Conservation (phyloP, 2,329 filamentous ascomycete species). For the Fusarium irregulare region DNA sequence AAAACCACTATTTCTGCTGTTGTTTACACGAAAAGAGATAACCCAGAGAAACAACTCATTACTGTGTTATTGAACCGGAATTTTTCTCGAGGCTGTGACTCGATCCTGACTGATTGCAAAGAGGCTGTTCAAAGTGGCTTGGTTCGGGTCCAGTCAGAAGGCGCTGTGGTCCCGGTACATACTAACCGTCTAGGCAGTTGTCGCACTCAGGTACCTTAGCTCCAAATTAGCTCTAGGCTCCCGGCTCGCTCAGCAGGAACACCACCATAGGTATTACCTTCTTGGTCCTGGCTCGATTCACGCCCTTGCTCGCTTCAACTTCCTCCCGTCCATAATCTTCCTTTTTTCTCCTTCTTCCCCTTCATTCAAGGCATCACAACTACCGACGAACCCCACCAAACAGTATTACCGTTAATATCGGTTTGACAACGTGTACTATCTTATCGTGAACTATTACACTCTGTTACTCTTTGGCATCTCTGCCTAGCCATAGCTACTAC, state of each 20-base stretch:
- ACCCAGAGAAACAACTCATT: neutral
- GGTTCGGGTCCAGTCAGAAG: conserved; percentile 20
- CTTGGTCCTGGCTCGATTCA: conserved; percentile 42
- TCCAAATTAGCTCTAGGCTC: conserved; percentile 35
- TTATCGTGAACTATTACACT: conserved; percentile 31
- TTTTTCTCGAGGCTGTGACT: conserved; percentile 23
- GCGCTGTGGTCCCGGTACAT: neutral
- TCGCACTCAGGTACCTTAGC: conserved; percentile 33
- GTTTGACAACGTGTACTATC: conserved; percentile 7
- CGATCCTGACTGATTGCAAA: conserved; percentile 4
- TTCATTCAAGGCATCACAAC: conserved; percentile 41
- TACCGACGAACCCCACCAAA: conserved; percentile 21
- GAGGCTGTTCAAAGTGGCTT: conserved; percentile 38
- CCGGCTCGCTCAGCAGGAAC: conserved; percentile 39
- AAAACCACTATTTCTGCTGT: neutral
- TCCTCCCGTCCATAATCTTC: conserved; percentile 25
- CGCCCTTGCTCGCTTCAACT: conserved; percentile 37
- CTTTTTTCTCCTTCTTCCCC: conserved; percentile 1
- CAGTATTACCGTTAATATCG: conserved; percentile 8
- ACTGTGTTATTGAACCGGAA: neutral
- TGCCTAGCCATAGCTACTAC: conserved; percentile 45
- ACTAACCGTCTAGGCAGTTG: conserved; percentile 36
- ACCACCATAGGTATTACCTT: conserved; percentile 42
- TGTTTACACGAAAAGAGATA: neutral
- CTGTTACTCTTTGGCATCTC: conserved; percentile 34